Conservation (phyloP, 1,284 basidiomycete species). For the Neonothopanus nambi region DNA sequence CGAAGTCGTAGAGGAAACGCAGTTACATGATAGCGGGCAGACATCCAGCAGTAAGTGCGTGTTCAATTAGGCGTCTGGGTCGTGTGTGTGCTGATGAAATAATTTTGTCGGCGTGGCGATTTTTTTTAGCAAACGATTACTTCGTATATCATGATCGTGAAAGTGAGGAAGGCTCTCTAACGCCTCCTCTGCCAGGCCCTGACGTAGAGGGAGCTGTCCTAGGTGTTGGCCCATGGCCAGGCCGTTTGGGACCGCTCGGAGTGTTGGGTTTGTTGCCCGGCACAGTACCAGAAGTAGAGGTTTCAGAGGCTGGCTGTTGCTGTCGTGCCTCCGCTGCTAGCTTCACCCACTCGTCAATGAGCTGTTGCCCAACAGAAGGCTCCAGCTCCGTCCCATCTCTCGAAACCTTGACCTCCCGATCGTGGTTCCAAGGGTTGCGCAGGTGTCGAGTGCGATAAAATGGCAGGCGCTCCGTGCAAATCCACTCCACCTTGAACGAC, state of each 20-base stretch:
- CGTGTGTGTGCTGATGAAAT: neutral
- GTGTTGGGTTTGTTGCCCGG: constrained; percentile 1
- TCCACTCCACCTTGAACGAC: constrained; percentile 86
- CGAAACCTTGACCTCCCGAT: constrained; percentile 88
- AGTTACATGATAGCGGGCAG: constrained; percentile 13
- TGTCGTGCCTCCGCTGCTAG: constrained; percentile 24
- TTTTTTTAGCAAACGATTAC: constrained; percentile 11
- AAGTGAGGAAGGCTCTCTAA: constrained; percentile 2
- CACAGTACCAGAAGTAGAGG: neutral
- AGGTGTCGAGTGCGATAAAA: constrained; percentile 80
- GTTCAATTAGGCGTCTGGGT: constrained; percentile 14
- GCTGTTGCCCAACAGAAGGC: constrained; percentile 69
- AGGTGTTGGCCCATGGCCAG: constrained; percentile 24
- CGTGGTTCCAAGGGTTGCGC: constrained; percentile 92
- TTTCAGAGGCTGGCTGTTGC: neutral
- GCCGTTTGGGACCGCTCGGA: constrained; percentile 17
- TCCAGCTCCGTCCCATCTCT: constrained; percentile 93
- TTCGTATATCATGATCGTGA: constrained; percentile 26
- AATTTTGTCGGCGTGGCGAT: constrained; percentile 13
- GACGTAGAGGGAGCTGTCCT: constrained; percentile 16
- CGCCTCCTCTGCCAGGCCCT: constrained; percentile 3
- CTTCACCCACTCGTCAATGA: constrained; percentile 78
- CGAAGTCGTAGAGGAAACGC: constrained; percentile 15
- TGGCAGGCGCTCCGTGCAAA: constrained; percentile 72
- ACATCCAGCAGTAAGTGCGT: constrained; percentile 22